Percentiles rank a stretch among this genome's conserved stretches.
phyloP scores from a whole-genome alignment of 2,329 filamentous ascomycete species.

The Cytospora mali region DNA sequence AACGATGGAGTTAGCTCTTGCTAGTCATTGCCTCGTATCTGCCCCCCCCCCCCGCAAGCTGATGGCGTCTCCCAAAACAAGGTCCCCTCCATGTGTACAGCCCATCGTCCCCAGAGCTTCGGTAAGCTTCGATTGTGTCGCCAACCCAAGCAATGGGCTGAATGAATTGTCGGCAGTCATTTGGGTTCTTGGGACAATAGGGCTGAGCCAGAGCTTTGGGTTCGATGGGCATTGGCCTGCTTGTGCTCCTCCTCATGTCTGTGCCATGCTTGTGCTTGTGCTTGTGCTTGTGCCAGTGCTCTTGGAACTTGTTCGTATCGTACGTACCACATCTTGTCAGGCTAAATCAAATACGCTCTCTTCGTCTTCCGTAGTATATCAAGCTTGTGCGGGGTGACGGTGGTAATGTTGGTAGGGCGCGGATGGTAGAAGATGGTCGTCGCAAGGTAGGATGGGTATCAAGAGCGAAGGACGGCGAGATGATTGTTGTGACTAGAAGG shows the following conservation, averaged over 20 bases:
- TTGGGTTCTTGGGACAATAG: background rate
- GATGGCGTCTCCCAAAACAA: constrained; percentile 7
- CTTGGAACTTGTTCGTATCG: background rate
- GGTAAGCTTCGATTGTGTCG: background rate
- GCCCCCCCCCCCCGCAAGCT: background rate
- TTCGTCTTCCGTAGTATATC: constrained; percentile 16
- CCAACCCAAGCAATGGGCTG: background rate
- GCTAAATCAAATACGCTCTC: constrained; percentile 30
- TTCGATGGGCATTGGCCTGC: background rate
- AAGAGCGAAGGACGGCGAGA: constrained; percentile 23
- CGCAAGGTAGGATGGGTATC: constrained; percentile 26
- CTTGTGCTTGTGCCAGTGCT: background rate
- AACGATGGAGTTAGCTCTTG: constrained; percentile 35
- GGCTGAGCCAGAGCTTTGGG: background rate
- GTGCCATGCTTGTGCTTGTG: too few species aligned
- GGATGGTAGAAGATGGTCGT: constrained; percentile 22
- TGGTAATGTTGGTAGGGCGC: constrained; percentile 10
- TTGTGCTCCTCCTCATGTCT: background rate
- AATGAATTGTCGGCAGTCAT: background rate
- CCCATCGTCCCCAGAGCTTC: constrained; percentile 24
- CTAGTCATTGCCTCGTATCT: background rate
- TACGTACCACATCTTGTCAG: constrained; percentile 41
- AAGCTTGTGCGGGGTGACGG: background rate
- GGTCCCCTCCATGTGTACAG: background rate
- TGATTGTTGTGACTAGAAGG: constrained; percentile 13